phyloP scores from a whole-genome alignment of 2,329 filamentous ascomycete species.

The Aspergillus novoparasiticus region DNA sequence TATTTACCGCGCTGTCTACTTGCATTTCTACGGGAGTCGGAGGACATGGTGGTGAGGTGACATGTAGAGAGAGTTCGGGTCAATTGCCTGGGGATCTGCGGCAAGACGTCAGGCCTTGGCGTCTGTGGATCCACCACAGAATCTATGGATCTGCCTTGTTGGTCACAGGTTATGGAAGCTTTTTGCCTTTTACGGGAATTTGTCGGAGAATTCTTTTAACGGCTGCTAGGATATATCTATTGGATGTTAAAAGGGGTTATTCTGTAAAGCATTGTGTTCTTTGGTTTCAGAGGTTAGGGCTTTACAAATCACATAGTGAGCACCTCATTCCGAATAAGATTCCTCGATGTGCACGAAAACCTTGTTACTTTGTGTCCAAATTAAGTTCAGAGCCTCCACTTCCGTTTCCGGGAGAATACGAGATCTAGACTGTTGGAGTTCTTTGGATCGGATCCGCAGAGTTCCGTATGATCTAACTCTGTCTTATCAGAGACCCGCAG shows the following conservation, averaged over 20 bases:
- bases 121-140: not conserved
- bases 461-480: too few species aligned
- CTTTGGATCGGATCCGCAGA: too few species aligned
- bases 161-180: not conserved
- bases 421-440: too few species aligned
- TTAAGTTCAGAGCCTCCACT: too few species aligned
- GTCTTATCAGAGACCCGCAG: too few species aligned
- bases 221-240: not conserved
- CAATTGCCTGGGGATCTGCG: not conserved
- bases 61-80: not conserved
- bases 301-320: not conserved
- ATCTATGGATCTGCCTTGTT: not conserved
- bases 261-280: not conserved
- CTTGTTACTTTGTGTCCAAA: not conserved
- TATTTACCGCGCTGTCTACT: constrained; percentile 22
- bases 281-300: not conserved
- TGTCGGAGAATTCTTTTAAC: not conserved
- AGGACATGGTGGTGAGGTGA: not conserved
- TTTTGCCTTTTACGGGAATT: not conserved
- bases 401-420: too few species aligned
- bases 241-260: not conserved
- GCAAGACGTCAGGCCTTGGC: not conserved
- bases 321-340: not conserved
- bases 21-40: not conserved
- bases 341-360: not conserved